phyloP scores from a whole-genome alignment of 2,329 filamentous ascomycete genomes.

The Beauveria asiatica region DNA sequence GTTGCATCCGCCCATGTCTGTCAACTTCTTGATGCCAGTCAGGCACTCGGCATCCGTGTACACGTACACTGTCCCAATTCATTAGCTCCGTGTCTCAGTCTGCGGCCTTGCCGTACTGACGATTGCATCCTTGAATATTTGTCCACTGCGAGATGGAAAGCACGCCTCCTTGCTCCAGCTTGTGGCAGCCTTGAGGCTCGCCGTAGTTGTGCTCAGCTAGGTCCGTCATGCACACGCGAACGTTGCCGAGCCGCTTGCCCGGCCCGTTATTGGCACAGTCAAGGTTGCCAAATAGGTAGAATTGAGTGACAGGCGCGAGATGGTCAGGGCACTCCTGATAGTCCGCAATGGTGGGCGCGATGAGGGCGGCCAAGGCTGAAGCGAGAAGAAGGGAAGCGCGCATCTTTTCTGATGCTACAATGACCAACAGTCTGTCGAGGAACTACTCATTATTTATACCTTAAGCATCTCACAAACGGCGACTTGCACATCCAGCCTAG shows the following conservation, averaged over 20 bases:
- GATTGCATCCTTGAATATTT: slow-evolving; percentile 2
- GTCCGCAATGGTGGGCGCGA: not conserved
- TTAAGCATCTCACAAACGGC: not conserved
- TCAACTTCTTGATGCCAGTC: not conserved
- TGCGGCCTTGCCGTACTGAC: not conserved
- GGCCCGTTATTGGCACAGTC: not conserved
- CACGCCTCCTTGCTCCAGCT: not conserved
- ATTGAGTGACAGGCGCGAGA: slow-evolving; percentile 2
- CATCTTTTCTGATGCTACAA: not conserved
- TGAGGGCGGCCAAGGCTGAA: not conserved
- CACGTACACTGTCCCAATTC: not conserved
- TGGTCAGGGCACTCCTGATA: slow-evolving; percentile 1
- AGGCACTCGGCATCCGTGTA: slow-evolving; percentile 3
- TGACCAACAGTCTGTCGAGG: not conserved
- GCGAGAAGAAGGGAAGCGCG: not conserved
- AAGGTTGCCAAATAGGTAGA: not conserved
- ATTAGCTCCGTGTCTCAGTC: not conserved
- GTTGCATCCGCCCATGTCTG: not conserved
- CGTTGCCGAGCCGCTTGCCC: not conserved
- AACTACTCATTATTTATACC: not conserved
- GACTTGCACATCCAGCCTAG: not conserved
- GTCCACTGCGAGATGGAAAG: slow-evolving; percentile 7
- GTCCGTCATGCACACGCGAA: not conserved
- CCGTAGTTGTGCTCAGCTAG: slow-evolving; percentile 4
- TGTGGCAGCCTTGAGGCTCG: slow-evolving; percentile 7